Base-by-base conservation (phyloP, 805 yeast genomes). In the Clavispora vitiphila region DNA sequence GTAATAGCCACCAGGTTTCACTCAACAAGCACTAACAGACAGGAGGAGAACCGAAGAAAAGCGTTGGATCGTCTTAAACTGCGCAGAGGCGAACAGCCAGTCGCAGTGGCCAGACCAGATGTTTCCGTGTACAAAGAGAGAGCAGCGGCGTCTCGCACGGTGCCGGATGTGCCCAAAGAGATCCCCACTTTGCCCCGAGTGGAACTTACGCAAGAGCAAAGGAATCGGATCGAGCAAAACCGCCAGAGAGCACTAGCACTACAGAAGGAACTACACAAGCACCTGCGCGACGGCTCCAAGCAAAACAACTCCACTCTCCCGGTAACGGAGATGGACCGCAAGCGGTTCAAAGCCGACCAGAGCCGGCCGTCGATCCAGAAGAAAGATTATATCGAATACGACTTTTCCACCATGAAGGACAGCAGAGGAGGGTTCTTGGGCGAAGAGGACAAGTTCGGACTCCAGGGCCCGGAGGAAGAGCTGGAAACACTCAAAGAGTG, bases 361-460 rank as follows among this genome's bases (percentile, higher is more conserved):
- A 55, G 53, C 35, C 55, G 55, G 16, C 71, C 69, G 6, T 53
- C 66, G 5, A 76, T 84, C 21, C 69, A 73, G 43, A 77, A 74
- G 39, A 69, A 74, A 25, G 89, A 84, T 51, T 86, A 84, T 56
- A 85, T 86, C 23, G 93, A 86, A 46, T 86, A 81, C 60, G 97
- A 93, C 62, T 77, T 93, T 51, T 77, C 97, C 2, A 84, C 88
- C n/a, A 85, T 95, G 88, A 77, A 78, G 48, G 96, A 93, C 53
- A 69, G 84, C 1, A 75, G 77, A 54, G 98, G 97, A 53, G 99
- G 99, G 18, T 90, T 81, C 57, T 69, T 90, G 48, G 60, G 56
- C 29, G 51, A 64, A 50, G 30, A 40, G 12, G 51, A 48, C 16
- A 43, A 40, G 20, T 16, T 39, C 7, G 54, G 53, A 10, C 41